Conservation (phyloP, 2,329 filamentous ascomycete genomes). For the Claviceps pazoutovae region DNA sequence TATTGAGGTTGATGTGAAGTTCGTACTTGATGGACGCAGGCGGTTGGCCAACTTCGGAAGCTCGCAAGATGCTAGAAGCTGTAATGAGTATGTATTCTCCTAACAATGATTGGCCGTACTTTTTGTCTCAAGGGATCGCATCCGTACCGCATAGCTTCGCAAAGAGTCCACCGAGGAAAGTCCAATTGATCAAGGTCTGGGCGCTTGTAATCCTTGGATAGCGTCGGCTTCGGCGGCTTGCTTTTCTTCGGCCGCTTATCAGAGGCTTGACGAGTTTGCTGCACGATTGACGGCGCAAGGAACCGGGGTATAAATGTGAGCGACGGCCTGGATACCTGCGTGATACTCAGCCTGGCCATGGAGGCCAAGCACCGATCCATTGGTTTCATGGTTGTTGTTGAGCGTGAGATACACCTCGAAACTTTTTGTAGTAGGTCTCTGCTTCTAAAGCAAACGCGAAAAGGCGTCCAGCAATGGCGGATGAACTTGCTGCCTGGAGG, state of each 20-base stretch:
- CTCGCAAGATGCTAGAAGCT: constrained; percentile 62
- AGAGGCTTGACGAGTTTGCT: constrained; percentile 30
- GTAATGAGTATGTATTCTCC: background rate
- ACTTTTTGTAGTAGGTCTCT: background rate
- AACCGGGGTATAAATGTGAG: constrained; percentile 32
- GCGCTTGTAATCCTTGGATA: constrained; percentile 50
- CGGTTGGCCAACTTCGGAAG: constrained; percentile 75
- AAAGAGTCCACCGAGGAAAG: constrained; percentile 56
- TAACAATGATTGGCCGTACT: background rate
- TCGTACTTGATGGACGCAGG: constrained; percentile 75
- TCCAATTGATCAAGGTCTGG: constrained; percentile 54
- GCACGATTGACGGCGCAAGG: constrained; percentile 31
- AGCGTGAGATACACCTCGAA: constrained; percentile 9
- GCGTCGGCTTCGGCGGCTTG: constrained; percentile 37
- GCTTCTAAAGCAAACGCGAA: constrained; percentile 2
- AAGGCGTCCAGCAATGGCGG: constrained; percentile 3
- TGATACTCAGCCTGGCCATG: constrained; percentile 35
- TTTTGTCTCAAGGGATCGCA: background rate
- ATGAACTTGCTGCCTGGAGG: constrained; percentile 11
- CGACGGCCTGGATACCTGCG: constrained; percentile 27
- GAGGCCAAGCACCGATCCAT: constrained; percentile 40
- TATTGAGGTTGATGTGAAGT: constrained; percentile 67
- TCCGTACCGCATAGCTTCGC: constrained; percentile 77
- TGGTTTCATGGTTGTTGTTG: constrained; percentile 29
- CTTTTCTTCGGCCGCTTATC: constrained; percentile 35